These are phyloP conservation scores for Sphagnum magellanicum DNA, from an alignment of 228 moss, liverwort and hornwort genomes.

Conservation along the genomic window DNA sequence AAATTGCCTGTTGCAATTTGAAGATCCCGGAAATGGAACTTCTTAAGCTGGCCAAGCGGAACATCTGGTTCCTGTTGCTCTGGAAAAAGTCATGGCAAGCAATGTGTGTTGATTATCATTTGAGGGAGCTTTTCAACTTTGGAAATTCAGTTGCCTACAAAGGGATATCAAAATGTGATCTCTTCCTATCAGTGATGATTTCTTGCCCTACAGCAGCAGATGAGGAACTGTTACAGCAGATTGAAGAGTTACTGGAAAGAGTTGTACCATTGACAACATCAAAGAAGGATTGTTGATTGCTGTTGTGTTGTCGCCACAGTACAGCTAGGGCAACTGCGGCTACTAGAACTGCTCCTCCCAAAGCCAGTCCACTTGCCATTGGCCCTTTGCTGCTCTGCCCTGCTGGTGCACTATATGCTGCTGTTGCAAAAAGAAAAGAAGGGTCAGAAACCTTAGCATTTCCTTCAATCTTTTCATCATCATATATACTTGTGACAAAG, in stretches of 20 bases:
- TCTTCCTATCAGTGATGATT: background rate
- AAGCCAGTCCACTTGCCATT: constrained; percentile 40
- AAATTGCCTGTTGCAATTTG: constrained; percentile 63
- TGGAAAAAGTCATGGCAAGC: constrained; percentile 7
- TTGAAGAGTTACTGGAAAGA: background rate
- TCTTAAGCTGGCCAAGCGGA: constrained; percentile 53
- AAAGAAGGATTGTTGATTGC: constrained; percentile 53
- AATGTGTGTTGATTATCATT: background rate
- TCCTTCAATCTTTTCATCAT: no score
- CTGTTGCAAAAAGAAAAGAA: no score
- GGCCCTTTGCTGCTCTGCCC: constrained; percentile 16
- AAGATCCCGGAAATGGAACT: constrained; percentile 56
- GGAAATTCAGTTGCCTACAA: background rate
- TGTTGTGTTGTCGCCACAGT: constrained; percentile 53
- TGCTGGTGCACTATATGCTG: no score
- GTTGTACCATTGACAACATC: constrained; percentile 42
- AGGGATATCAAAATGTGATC: background rate
- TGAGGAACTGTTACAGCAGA: background rate
- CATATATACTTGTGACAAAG: no score
- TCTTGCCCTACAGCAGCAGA: background rate
- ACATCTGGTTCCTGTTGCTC: constrained; percentile 68
- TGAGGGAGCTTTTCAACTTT: background rate
- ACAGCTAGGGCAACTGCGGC: constrained; percentile 43
- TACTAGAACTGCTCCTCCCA: constrained; percentile 51
- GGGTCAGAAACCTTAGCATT: no score